Percentiles rank a stretch among this genome's conserved stretches.
These are phyloP conservation scores for Venturia asperata DNA, from an alignment of 2,329 filamentous ascomycete genomes.

Conservation along the genomic window DNA sequence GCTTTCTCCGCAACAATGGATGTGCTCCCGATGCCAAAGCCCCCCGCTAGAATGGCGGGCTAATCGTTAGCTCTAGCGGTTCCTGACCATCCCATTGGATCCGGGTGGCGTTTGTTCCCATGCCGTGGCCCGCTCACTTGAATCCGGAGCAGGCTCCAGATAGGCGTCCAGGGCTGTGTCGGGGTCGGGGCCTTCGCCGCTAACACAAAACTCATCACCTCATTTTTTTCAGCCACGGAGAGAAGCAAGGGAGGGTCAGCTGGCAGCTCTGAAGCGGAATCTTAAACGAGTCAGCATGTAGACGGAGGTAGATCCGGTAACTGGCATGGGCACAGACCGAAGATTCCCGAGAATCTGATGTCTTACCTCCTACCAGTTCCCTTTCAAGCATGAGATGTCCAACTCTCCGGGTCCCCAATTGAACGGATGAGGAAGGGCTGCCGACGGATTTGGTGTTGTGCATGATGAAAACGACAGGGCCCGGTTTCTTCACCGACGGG, in stretches of 20 bases:
- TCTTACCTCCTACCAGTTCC: no score
- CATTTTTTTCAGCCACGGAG: neutral
- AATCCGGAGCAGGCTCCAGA: constrained; percentile 6
- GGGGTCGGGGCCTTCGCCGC: neutral
- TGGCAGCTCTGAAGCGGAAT: no score
- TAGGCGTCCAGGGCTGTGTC: neutral
- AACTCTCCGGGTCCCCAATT: neutral
- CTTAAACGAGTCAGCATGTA: no score
- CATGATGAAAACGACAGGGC: neutral
- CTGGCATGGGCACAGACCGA: no score
- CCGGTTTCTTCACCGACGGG: neutral
- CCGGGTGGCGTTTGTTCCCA: neutral
- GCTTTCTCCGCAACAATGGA: neutral
- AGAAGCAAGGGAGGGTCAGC: neutral
- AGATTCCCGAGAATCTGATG: no score
- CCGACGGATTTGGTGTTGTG: neutral
- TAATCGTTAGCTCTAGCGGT: neutral
- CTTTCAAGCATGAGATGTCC: neutral
- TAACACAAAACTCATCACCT: no score
- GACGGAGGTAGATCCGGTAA: no score
- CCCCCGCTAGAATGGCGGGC: neutral
- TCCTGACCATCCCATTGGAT: constrained; percentile 2
- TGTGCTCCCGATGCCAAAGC: neutral
- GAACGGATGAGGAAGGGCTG: neutral
- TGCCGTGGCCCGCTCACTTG: neutral